Conservation (phyloP, 2,329 filamentous ascomycete genomes). For the Colletotrichum sp. region DNA sequence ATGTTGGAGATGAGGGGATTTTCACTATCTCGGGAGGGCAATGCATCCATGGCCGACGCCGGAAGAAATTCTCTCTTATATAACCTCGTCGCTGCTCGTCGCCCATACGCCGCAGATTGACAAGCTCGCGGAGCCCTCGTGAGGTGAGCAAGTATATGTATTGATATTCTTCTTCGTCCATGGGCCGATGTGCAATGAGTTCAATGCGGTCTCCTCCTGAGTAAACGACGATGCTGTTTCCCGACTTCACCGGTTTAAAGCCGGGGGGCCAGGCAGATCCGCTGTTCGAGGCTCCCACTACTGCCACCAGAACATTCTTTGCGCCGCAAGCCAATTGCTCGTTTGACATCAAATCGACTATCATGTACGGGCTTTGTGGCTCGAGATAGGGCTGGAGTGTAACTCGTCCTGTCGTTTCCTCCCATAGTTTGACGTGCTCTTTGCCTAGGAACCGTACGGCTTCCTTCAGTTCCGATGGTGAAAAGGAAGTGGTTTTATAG, state of each 20-base stretch:
- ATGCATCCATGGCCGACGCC: background rate
- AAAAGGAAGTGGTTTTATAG: background rate
- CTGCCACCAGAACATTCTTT: background rate
- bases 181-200: background rate
- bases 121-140: background rate
- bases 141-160: background rate
- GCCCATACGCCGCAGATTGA: background rate
- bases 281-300: background rate
- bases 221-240: background rate
- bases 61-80: background rate
- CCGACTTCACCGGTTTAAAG: background rate
- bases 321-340: background rate
- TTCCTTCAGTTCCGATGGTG: background rate
- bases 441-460: background rate
- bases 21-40: background rate
- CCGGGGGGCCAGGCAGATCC: background rate
- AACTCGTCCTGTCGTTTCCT: background rate
- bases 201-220: background rate
- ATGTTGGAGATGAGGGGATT: background rate
- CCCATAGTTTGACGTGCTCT: background rate
- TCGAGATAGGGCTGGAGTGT: background rate
- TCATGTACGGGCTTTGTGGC: background rate
- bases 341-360: background rate
- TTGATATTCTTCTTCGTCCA: background rate
- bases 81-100: background rate